Conservation (phyloP, 305 asterid species). For the Fraxinus sp. region DNA sequence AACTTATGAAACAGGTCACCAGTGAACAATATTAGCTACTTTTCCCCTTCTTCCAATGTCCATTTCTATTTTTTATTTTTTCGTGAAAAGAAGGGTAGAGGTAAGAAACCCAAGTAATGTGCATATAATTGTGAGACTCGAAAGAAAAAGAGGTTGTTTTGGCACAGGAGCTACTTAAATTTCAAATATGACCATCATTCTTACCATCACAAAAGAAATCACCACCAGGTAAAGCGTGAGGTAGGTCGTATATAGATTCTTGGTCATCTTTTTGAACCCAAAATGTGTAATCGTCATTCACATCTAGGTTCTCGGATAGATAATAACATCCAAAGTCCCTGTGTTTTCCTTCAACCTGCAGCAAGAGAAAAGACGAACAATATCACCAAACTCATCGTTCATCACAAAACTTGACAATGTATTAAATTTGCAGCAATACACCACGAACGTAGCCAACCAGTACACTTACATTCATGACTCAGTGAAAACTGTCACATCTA, state of each 20-base stretch:
- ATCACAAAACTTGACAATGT: slow-evolving; percentile 14
- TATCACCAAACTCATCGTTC: slow-evolving; percentile 20
- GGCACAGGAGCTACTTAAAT: slow-evolving; percentile 20
- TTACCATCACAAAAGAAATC: slow-evolving; percentile 52
- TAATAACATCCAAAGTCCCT: slow-evolving; percentile 67
- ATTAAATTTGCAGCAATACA: slow-evolving; percentile 13
- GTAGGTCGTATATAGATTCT: slow-evolving; percentile 41
- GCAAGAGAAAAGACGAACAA: slow-evolving; percentile 25
- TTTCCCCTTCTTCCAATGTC: background rate
- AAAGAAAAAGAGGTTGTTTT: slow-evolving; percentile 19
- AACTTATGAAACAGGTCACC: background rate
- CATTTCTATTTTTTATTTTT: background rate
- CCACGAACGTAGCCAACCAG: background rate
- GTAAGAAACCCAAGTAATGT: background rate
- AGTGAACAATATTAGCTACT: background rate
- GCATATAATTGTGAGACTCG: background rate
- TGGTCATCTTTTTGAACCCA: slow-evolving; percentile 72
- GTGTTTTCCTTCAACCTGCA: slow-evolving; percentile 80
- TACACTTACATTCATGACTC: background rate
- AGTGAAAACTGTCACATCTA: slow-evolving; percentile 6
- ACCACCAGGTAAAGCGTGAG: slow-evolving; percentile 61
- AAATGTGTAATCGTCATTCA: slow-evolving; percentile 79
- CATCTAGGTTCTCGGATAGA: slow-evolving; percentile 87
- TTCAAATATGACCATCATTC: slow-evolving; percentile 20
- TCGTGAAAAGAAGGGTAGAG: background rate